Percentiles rank a stretch among this genome's conserved stretches.
Conservation (phyloP, 352 stramenopile genomes). For the Peronosclerospora sorghi region DNA sequence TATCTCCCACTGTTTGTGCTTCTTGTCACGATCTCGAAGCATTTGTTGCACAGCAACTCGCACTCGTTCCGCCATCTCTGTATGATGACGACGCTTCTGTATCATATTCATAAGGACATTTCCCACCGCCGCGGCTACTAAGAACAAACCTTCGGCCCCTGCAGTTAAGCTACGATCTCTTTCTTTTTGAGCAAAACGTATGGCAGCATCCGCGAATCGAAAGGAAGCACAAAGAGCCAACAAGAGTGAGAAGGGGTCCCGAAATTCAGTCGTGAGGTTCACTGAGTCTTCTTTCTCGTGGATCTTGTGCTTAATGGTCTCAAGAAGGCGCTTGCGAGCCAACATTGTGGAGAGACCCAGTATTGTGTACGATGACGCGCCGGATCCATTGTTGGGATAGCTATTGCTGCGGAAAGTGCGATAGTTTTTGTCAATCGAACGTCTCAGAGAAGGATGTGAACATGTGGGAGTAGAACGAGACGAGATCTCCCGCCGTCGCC, state of each 20-base stretch:
- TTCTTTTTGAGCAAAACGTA: slow-evolving; percentile 20
- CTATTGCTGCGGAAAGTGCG: slow-evolving; percentile 12
- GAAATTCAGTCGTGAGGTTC: slow-evolving; percentile 60
- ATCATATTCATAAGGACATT: slow-evolving; percentile 56
- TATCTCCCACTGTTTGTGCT: slow-evolving; percentile 2
- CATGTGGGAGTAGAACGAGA: slow-evolving; percentile 15
- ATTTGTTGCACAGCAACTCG: slow-evolving; percentile 58
- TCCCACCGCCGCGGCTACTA: slow-evolving; percentile 38
- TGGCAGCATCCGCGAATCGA: slow-evolving; percentile 40
- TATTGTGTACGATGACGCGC: slow-evolving; percentile 3
- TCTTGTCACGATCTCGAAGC: slow-evolving; percentile 9
- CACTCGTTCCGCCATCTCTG: slow-evolving; percentile 69
- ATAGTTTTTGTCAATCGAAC: slow-evolving; percentile 16
- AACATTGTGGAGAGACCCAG: slow-evolving; percentile 42
- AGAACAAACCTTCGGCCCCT: slow-evolving; percentile 45
- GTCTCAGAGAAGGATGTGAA: slow-evolving; percentile 12
- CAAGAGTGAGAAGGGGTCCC: slow-evolving; percentile 59
- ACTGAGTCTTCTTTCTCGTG: slow-evolving; percentile 50
- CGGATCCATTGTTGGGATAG: neutral
- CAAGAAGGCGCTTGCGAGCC: slow-evolving; percentile 43
- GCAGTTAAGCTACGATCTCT: slow-evolving; percentile 14
- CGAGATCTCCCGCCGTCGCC: slow-evolving; percentile 13
- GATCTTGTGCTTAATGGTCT: slow-evolving; percentile 61
- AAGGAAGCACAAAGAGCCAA: slow-evolving; percentile 55
- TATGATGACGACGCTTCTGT: slow-evolving; percentile 60